These are phyloP conservation scores for Eremochloa ophiuroides DNA, from an alignment of 176 grass and related monocot species.

Conservation along the genomic window DNA sequence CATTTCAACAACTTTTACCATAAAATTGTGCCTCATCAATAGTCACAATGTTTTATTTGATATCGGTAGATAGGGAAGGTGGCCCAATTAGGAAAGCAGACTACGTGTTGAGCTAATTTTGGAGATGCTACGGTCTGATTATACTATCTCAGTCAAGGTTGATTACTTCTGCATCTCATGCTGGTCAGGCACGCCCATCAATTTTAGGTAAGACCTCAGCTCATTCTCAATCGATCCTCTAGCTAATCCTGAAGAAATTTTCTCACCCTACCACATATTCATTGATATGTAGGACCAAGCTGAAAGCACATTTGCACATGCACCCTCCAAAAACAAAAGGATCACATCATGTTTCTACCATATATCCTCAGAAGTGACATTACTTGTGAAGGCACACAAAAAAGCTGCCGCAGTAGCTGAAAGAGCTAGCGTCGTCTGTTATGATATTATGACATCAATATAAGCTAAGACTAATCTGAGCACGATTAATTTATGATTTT, in stretches of 20 bases:
- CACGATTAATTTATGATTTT: neutral
- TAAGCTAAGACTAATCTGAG: neutral
- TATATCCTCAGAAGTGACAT: neutral
- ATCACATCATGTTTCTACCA: constrained; percentile 11
- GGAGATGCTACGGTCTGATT: neutral
- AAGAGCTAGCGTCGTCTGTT: too few species aligned
- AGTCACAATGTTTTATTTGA: neutral
- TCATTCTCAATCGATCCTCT: constrained; percentile 14
- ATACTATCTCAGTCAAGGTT: neutral
- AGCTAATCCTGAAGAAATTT: constrained; percentile 14
- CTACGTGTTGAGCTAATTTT: neutral
- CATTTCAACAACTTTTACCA: neutral
- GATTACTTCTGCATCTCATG: constrained; percentile 20
- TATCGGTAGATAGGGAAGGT: neutral
- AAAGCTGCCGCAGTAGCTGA: too few species aligned
- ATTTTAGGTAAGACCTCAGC: constrained; percentile 39
- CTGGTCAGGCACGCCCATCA: constrained; percentile 39
- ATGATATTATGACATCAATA: too few species aligned
- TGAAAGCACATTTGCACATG: constrained; percentile 11
- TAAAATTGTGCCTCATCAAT: neutral
- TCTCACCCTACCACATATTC: constrained; percentile 22
- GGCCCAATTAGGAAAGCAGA: constrained; percentile 5
- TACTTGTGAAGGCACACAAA: too few species aligned
- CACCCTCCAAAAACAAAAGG: constrained; percentile 11
- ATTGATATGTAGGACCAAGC: constrained; percentile 19